Base-by-base conservation (phyloP, 2,329 filamentous ascomycete genomes). In the Domatiomyces globalis region DNA sequence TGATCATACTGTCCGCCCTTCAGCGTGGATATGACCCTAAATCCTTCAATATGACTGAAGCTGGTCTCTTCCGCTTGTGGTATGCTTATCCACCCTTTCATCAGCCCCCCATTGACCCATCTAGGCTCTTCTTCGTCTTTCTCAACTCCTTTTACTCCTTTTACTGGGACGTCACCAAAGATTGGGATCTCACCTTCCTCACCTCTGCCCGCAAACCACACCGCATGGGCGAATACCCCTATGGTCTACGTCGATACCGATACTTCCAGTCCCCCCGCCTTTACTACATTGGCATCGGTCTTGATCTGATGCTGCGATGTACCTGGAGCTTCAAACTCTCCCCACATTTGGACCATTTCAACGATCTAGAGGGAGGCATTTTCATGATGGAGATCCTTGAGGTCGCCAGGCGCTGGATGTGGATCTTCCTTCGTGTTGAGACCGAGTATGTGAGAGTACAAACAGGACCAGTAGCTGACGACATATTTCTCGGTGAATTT, bases 141-240 rank as follows among this genome's bases (percentile, higher is more conserved):
- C 64, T 92, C 61, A 95, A 98, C 67, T 94, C 87, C 12, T 73
- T 85, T 45, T 98, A 95, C 70, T 88, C 85, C n/a, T 96, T 96
- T 72, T 98, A 92, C 74, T 98, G 92, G 92, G 92, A 98, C 63
- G 81, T 96, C 27, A 77, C 87, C 51, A 92, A 89, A 71, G 92
- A 98, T 73, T 98, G 92, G 92, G 92, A 96, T 64, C 74, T 98
- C 56, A 86, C 84, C 0, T 75, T 96, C 12, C 85, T 96, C 63
- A 79, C 83, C 2, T 66, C 73, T 1, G 65, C 71, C 12, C 69
- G 68, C 39, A 73, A 79, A 55, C 10, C 33, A 10, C 78, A 83
- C 56, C 73, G 74, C 57, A 74, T 76, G 9, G 75, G 76, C 1
- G 79, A 84, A 22, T 78, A 89, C 60, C 79, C 87, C 0, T 92